Base-by-base conservation (phyloP, 306 rosid species). In the Rosa lucieae region DNA sequence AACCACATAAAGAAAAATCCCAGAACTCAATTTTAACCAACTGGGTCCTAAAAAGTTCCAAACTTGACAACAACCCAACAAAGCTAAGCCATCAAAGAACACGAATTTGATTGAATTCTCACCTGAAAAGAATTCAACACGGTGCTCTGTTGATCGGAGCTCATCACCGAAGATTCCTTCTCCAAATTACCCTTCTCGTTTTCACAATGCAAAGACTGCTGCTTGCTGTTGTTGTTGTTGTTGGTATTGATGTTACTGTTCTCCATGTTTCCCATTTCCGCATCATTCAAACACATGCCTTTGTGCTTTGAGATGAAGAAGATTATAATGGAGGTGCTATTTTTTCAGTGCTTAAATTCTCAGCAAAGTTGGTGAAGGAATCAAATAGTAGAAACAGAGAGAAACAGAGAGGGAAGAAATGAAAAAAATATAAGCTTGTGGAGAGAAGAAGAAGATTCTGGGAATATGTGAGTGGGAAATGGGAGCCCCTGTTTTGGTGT, bases 221-320 rank as follows among this genome's bases (percentile, higher is more conserved):
- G 82, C 81, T 77, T 68, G 17, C 43, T 84, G 77, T 72, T 79
- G 71, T 79, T 85, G 74, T 81, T 83, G 74, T 77, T 14, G 59
- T 81, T 51, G 55, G 48, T 74, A 17, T 73, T 63, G 42, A 46
- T 85, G 79, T 44, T 80, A 67, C 74, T 87, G 56, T 47, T 51
- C 23, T 80, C 91, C 56, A 86, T 48, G 72, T 58, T 72, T 43
- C 84, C 89, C 72, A 78, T 79, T 48, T 86, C 98, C 43, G 82
- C 81, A 7, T 91, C 96, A 78, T 86, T 88, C 51, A 90, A 88
- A 81, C 98, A 96, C 98, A 96, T 93, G 90, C 15, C 80, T 32
- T 1, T 2, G 9, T 32, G 69, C 20, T 65, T 3, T 5, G 47
- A 3, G 56, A 23, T 14, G 68, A 15, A 9, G 42, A 42, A 20